A percentile compares a stretch with the other conserved stretches of the same genome.
Conservation (phyloP, 2,329 filamentous ascomycete species). For the Diaporthe eres region DNA sequence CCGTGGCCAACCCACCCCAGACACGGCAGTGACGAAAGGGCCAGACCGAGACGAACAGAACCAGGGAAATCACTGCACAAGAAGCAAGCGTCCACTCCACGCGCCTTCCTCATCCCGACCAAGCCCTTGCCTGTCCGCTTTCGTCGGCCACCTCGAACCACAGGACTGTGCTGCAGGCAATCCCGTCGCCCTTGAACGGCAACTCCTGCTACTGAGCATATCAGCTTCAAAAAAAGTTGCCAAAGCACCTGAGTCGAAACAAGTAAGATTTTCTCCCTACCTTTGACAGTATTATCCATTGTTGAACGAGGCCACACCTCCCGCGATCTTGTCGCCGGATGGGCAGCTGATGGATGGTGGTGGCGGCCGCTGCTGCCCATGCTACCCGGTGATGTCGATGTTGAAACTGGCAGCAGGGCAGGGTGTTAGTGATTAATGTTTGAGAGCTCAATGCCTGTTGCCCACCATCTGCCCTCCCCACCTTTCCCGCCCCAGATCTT, state of each 20-base stretch:
- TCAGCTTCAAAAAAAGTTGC: conserved; percentile 9
- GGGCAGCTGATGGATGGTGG: not conserved
- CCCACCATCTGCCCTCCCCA: not conserved
- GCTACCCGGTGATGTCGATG: not conserved
- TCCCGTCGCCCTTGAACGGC: not conserved
- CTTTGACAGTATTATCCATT: not conserved
- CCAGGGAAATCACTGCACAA: conserved; percentile 1
- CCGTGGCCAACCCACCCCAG: not conserved
- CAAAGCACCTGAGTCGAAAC: not conserved
- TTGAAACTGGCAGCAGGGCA: conserved; percentile 7
- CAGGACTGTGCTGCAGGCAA: not conserved
- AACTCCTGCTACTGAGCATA: not conserved
- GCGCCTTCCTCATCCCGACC: not conserved
- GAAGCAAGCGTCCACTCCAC: not conserved
- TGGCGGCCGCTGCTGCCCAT: conserved; percentile 4
- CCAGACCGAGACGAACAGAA: conserved; percentile 20
- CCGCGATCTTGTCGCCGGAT: not conserved
- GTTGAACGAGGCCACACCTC: not conserved
- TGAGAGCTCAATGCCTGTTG: conserved; percentile 4
- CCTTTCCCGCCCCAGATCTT: not conserved
- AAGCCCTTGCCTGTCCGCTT: not conserved
- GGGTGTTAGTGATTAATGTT: not conserved
- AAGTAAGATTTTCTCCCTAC: conserved; percentile 1
- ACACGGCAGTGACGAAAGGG: conserved; percentile 27
- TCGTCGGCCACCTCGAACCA: not conserved